Base-by-base conservation (phyloP, 441 rosid genomes). In the Jatropha multifida region DNA sequence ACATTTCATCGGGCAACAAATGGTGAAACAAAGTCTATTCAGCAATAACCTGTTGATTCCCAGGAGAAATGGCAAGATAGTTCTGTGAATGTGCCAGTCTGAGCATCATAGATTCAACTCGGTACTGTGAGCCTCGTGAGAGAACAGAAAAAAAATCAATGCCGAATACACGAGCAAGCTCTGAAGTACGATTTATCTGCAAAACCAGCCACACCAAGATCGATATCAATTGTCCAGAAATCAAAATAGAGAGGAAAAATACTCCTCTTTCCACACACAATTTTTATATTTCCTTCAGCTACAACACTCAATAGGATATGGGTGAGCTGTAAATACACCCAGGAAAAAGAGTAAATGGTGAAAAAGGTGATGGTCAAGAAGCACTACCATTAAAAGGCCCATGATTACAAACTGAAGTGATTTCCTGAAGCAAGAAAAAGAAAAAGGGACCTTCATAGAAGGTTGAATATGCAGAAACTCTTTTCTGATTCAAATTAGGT, bases 161-260 rank as follows among this genome's bases (percentile, higher is more conserved):
- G 76, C 99, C 99, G 78, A 94, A 96, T 75, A 96, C 89, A 67
- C 98, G 98, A 83, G 99, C 98, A 83, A 96, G 98, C 86, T 94
- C 98, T 44, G 99, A 94, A 41, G 99, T 96, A 78, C 97, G 92
- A 83, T 94, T 96, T 80, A 96, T 88, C 99, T 96, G 96, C 79
- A 87, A 85, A 87, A 62, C 41, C 80, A 80, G 63, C 64, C 59
- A 71, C 38, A 76, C 66, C 62, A 73, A 54, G 67, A 74, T 77
- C 65, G 64, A 52, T 32, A 54, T 44, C 65, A 41, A 42, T 65
- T 66, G 20, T 13, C 40, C 12, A 55, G 40, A 51, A 44, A 7
- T 42, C 37, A 65, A 74, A 54, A 58, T 10, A 6, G 26, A 56
- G 60, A 20, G 27, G 7, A 56, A 18, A 20, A 51, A 27, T 15